Evolutionary conservation across 305 asterid species (phyloP).

Genomic region (Plantago lanceolata): DNA sequence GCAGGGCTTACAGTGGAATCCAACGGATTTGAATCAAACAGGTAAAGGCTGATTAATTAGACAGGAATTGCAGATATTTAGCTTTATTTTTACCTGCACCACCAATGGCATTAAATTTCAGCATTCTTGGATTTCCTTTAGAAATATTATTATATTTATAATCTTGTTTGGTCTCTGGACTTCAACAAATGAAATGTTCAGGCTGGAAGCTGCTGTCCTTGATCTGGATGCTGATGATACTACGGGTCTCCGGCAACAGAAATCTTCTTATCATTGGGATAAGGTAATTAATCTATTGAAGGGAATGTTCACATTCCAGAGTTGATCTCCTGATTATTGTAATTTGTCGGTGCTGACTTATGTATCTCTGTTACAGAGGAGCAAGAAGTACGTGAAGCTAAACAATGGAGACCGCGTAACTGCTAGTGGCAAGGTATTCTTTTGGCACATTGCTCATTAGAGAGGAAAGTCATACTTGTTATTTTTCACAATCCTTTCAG

Average conservation of each 20-base stretch:
- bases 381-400: constrained; percentile 86
- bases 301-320: background rate
- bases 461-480: background rate
- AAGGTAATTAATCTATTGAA: constrained; percentile 45
- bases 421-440: constrained; percentile 85
- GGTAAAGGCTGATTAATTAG: constrained; percentile 34
- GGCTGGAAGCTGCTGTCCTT: constrained; percentile 86
- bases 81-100: background rate
- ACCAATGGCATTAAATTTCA: too few relatives aligned
- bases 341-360: background rate
- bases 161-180: too few relatives aligned
- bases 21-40: constrained; percentile 60
- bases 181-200: constrained; percentile 23
- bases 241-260: constrained; percentile 65
- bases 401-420: constrained; percentile 91
- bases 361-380: constrained; percentile 61
- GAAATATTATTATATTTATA: too few relatives aligned
- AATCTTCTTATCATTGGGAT: constrained; percentile 83
- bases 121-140: too few relatives aligned
- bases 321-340: background rate
- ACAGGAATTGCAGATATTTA: background rate
- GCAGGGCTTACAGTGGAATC: constrained; percentile 78
- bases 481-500: background rate
- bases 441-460: too few relatives aligned
- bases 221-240: constrained; percentile 84